phyloP scores from a whole-genome alignment of 1,284 basidiomycete genomes.

The Naganishia sp. region DNA sequence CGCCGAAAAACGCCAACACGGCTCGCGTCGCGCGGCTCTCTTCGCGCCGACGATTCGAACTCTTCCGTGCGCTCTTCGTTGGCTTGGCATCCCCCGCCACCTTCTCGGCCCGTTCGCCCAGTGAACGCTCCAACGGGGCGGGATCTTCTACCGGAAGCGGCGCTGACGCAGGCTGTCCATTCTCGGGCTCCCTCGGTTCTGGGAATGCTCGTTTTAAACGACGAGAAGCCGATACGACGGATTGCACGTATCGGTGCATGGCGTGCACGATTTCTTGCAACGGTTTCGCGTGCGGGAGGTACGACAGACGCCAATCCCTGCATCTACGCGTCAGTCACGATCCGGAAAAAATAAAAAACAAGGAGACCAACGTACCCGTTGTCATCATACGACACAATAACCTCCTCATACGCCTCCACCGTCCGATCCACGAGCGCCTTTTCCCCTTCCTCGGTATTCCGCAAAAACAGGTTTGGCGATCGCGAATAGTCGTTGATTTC shows the following conservation, averaged over 20 bases:
- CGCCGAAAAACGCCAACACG: constrained; percentile 13
- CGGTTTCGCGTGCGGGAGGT: constrained; percentile 6
- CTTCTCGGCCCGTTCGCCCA: no score
- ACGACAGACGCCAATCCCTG: background rate
- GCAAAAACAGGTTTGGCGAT: constrained; percentile 1
- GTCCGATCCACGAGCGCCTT: background rate
- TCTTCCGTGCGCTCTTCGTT: no score
- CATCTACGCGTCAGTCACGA: background rate
- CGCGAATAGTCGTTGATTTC: background rate
- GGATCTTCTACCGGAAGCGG: no score
- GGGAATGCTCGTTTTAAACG: constrained; percentile 1
- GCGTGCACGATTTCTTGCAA: background rate
- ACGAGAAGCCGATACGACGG: background rate
- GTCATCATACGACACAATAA: background rate
- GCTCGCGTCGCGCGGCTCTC: constrained; percentile 6
- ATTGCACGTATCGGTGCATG: background rate
- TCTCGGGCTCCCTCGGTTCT: background rate
- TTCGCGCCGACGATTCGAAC: no score
- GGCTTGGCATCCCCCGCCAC: no score
- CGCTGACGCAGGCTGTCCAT: background rate
- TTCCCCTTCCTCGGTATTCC: constrained; percentile 5
- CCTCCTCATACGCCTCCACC: constrained; percentile 1
- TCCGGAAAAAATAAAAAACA: no score
- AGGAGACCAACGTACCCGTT: constrained; percentile 1
- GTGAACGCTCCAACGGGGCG: no score